A percentile compares a stretch with the other conserved stretches of the same genome.
Conservation (phyloP, 2,329 filamentous ascomycete species). For the Cordyceps cicadae region DNA sequence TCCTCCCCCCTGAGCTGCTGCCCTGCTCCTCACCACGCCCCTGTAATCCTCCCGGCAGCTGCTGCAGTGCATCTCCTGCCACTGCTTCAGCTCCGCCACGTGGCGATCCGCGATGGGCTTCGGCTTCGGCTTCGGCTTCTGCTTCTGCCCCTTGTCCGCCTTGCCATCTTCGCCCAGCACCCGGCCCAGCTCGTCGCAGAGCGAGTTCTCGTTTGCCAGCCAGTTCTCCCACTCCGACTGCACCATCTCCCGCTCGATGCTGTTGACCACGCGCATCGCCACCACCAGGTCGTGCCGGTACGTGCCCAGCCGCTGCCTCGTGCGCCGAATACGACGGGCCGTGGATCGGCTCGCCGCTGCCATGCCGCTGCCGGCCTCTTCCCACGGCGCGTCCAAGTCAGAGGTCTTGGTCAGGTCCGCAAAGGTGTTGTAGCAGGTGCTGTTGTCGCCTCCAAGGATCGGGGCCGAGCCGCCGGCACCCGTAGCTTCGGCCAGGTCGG, state of each 20-base stretch:
- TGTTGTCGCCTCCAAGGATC: slow-evolving; percentile 34
- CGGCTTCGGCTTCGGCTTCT: slow-evolving; percentile 18
- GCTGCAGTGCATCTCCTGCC: slow-evolving; percentile 4
- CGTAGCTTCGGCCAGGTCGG: slow-evolving; percentile 64
- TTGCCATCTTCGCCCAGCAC: slow-evolving; percentile 29
- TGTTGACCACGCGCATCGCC: slow-evolving; percentile 82
- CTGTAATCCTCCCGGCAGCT: slow-evolving; percentile 6
- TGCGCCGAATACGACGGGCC: slow-evolving; percentile 61
- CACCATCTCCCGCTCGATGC: slow-evolving; percentile 77
- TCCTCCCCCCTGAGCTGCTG: not conserved
- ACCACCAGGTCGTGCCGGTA: slow-evolving; percentile 89
- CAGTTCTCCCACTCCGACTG: slow-evolving; percentile 89
- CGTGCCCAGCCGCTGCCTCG: slow-evolving; percentile 72
- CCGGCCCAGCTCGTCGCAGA: slow-evolving; percentile 57
- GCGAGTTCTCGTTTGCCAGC: slow-evolving; percentile 68
- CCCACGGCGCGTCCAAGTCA: slow-evolving; percentile 49
- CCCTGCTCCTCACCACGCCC: not conserved
- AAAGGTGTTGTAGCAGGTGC: slow-evolving; percentile 56
- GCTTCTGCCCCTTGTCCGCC: slow-evolving; percentile 16
- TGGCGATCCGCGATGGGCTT: slow-evolving; percentile 17
- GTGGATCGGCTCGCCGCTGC: slow-evolving; percentile 43
- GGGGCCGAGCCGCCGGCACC: slow-evolving; percentile 26
- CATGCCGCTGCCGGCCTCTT: slow-evolving; percentile 42
- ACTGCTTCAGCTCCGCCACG: slow-evolving; percentile 6
- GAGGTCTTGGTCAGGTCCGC: slow-evolving; percentile 48